Evolutionary conservation across 2,329 filamentous ascomycete genomes (phyloP), one percentile per base, ranked within the genome.

Genomic region (Mycosphaerella sp.): DNA sequence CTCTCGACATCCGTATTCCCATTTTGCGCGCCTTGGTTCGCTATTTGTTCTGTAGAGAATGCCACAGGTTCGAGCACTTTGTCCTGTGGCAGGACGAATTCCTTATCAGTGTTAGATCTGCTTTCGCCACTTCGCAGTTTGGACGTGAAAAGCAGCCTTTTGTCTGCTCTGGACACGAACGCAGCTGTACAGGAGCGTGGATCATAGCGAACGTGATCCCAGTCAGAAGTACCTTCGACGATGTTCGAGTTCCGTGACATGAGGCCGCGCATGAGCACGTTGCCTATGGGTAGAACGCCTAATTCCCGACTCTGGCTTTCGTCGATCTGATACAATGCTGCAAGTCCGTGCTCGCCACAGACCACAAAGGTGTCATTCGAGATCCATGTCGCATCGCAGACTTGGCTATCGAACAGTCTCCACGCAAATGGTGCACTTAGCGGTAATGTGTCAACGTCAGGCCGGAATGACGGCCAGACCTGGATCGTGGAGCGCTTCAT

Each of bases 331-430:
- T 59, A 60, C 25, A 49, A 44, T 32, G 54, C 46, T n/a, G 58
- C 52, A 14, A 62, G 44, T 0, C 59, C 59, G 14, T 68, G 61
- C 7, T 69, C 67, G 9, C 73, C 73, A 47, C 70, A 73, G 9
- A 75, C 70, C 8, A 72, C 64, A 53, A 76, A 74, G 1, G 64
- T 64, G 2, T 69, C 66, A 12, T 72, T 68, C 40, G 62, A 69
- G 36, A 69, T 70, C 73, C 73, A 75, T 10, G 68, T 66, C 1
- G 70, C 73, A 51, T 75, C 73, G 21, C 70, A 63, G 1, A 74
- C 67, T 47, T 65, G 65, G 4, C 66, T 65, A 17, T 72, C 68
- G 43, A 73, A 73, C 14, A 69, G 64, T 18, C 65, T 67, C 67
- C 68, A 73, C 4, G 63, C 64, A 4, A 70, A 61, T 4, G 72